Evolutionary conservation across 164 flowering plant genomes (phyloP), one percentile per base, ranked within the genome.

Genomic region (Litsea cubeba): DNA sequence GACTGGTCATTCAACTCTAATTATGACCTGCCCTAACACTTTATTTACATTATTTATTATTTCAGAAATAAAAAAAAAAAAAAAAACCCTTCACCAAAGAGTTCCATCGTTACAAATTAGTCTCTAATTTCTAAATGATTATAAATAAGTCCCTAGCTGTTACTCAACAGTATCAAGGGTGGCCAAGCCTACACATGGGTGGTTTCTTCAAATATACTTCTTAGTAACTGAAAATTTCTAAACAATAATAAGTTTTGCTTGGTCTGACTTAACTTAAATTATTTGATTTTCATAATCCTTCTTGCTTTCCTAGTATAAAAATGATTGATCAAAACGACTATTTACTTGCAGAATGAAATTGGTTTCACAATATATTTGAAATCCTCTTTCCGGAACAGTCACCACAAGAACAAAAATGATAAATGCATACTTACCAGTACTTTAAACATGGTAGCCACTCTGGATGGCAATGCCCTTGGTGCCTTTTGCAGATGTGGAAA

Each of bases 401-500:
- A 54, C 46, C 46, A 40, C 46, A 40, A 40, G 46, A 40, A 54
- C 1, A 54, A 54, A 54, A 20, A 54, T 54, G n/a, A 54, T 54
- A 54, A 54, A 14, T 15, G 46, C 8, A 68, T 20, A 79, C 98
- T 84, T 77, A 96, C 99, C 89, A 96, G 81, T 75, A 96, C 78
- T 84, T 87, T 94, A 68, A 80, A 81, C 98, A 96, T 88, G 68
- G 89, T 83, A 76, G 94, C 92, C 50, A 91, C 87, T 83, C 98
- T 85, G 68, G 84, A 7, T 23, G 95, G 94, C 79, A 94, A 80
- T 23, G 77, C 68, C 83, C 91, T 89, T 50, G 92, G 89, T 75
- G 76, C 64, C 24, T 73, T 79, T 65, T 86, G 84, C 14, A 94
- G 82, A 68, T 84, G 97, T 32, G 98, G 94, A 80, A 94, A 83